Evolutionary conservation across 164 flowering plant genomes (phyloP), one percentile per base, ranked within the genome.

Genomic region (Kingdonia uniflora): DNA sequence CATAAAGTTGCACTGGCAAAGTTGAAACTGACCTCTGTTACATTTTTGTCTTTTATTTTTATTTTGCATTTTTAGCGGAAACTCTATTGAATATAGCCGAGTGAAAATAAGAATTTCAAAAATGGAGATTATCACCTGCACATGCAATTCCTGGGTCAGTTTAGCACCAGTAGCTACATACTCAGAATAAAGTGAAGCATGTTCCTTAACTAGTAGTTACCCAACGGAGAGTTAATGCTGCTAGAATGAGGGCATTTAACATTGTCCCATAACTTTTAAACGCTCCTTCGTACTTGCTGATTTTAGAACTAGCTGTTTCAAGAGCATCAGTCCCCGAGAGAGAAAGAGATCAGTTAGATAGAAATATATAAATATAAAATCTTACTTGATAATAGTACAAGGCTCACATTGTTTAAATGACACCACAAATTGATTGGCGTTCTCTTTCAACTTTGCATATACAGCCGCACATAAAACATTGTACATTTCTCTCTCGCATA

Each of bases 401-500:
- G 44, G 64, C 92, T 87, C 65, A 91, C 98, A 91, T 65, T 79
- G 72, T 62, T 68, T 68, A 21, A 95, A 42, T 42, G 84, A 63
- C 44, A 78, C 58, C 42, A 35, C 64, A 15, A 79, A 44, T n/a
- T n/a, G n/a, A 14, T 63, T 41, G 40, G 17, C 35, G 55, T 52
- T 61, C 23, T 63, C 76, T 74, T 82, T 85, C 72, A 91, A 60
- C 59, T 70, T 63, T 20, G 82, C 79, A 66, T 76, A 80, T 56
- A 90, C 95, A 55, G 98, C 95, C 78, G 78, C 85, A 53, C 79
- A 85, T 56, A 91, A 73, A 68, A 91, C 80, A 20, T 62, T 73
- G 56, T 91, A 92, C 96, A 92, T 50, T 92, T 47, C 95, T 87
- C 65, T 96, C 96, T 64, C 98, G 96, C 98, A 87, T 92, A 29